A percentile compares a stretch with the other conserved stretches of the same genome.
Conservation (phyloP, 2,329 filamentous ascomycete genomes). For the Ascochyta koolunga region DNA sequence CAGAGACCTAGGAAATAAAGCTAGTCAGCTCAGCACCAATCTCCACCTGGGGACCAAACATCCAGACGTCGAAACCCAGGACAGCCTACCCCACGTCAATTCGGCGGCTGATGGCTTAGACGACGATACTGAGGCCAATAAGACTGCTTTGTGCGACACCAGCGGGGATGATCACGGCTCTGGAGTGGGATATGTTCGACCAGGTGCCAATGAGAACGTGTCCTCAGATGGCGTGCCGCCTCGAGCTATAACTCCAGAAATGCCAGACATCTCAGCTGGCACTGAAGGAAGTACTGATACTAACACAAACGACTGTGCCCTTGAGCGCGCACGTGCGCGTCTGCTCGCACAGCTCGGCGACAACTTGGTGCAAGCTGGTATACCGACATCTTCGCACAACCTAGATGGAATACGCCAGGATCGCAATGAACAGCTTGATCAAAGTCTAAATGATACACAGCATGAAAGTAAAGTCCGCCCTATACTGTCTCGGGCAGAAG, state of each 20-base stretch:
- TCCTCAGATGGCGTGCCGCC: constrained; percentile 19
- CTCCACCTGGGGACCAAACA: constrained; percentile 17
- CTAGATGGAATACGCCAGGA: neutral
- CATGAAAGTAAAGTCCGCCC: neutral
- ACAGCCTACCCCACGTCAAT: neutral
- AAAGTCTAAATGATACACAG: neutral
- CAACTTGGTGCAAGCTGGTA: constrained; percentile 30
- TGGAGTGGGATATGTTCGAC: constrained; percentile 1
- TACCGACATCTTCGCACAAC: constrained; percentile 6
- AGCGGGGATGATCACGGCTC: neutral
- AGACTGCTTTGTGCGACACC: neutral
- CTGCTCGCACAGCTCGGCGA: constrained; percentile 52
- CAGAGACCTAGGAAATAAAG: constrained; percentile 79
- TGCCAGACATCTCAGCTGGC: neutral
- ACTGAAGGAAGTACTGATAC: neutral
- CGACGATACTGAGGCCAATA: neutral
- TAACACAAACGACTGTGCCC: constrained; percentile 22
- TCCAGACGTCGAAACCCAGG: constrained; percentile 1
- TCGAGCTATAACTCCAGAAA: neutral
- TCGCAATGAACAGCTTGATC: neutral
- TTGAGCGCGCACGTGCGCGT: constrained; percentile 58
- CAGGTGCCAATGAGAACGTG: constrained; percentile 14
- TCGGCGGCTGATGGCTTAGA: neutral
- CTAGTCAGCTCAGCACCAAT: constrained; percentile 63
- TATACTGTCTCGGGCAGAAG: constrained; percentile 26